These are phyloP conservation scores for Phlebopus sp. DNA, from an alignment of 1,284 basidiomycete genomes.

Conservation along the genomic window DNA sequence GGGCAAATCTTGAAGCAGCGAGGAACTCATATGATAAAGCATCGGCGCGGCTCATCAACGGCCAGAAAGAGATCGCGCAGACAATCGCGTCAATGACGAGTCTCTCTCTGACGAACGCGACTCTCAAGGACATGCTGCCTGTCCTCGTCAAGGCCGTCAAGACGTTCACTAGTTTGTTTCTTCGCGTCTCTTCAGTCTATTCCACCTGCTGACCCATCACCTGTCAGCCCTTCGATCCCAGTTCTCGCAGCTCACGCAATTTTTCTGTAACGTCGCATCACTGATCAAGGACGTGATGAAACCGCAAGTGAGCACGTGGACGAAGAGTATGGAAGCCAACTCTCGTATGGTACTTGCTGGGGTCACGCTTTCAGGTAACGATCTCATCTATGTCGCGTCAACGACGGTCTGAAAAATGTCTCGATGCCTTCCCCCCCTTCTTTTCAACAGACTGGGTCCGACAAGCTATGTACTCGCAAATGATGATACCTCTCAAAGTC, in stretches of 20 bases:
- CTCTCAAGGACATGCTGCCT: conserved; percentile 17
- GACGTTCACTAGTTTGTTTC: conserved; percentile 13
- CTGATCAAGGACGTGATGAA: conserved; percentile 22
- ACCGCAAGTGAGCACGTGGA: conserved; percentile 19
- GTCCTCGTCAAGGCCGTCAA: conserved; percentile 20
- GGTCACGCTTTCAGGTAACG: not conserved
- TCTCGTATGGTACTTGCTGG: conserved; percentile 20
- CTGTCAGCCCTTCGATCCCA: conserved; percentile 15
- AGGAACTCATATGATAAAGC: conserved; percentile 16
- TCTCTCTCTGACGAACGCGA: conserved; percentile 20
- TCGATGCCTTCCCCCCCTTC: not conserved
- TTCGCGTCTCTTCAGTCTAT: not conserved
- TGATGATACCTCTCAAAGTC: conserved; percentile 24
- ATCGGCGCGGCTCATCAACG: conserved; percentile 14
- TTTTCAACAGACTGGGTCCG: conserved; percentile 15
- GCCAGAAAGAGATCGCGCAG: conserved; percentile 20
- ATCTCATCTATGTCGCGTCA: not conserved
- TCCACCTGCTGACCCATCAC: not conserved
- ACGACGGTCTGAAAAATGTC: no score
- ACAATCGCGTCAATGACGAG: conserved; percentile 19
- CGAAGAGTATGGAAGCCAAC: conserved; percentile 16
- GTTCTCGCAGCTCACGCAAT: conserved; percentile 20
- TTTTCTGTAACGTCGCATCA: conserved; percentile 18
- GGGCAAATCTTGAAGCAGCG: conserved; percentile 17
- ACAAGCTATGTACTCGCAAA: conserved; percentile 21